Evolutionary conservation across 192 early-diverging fungal species (phyloP).

Genomic region (Mortierella antarctica): DNA sequence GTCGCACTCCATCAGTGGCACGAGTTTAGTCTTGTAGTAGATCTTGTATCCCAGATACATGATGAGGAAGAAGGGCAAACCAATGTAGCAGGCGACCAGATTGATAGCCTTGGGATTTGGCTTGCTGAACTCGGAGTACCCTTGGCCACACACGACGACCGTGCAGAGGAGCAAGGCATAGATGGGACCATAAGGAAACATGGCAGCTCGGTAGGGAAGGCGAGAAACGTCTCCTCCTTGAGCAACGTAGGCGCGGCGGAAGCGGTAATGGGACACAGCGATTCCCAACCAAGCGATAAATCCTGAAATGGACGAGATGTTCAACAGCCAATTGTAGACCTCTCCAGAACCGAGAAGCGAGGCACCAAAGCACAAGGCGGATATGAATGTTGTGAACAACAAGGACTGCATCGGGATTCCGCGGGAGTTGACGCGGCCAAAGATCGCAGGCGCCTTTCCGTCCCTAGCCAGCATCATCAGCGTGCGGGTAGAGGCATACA

Average conservation of each 20-base stretch:
- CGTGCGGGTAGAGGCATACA: conserved; percentile 77
- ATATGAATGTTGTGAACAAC: conserved; percentile 62
- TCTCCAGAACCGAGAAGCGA: conserved; percentile 62
- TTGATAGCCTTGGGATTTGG: conserved; percentile 65
- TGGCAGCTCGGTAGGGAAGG: conserved; percentile 80
- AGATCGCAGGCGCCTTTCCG: conserved; percentile 70
- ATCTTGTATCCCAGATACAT: conserved; percentile 74
- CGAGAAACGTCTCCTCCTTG: conserved; percentile 70
- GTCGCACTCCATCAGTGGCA: conserved; percentile 72
- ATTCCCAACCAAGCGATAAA: conserved; percentile 92
- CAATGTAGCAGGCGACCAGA: conserved; percentile 68
- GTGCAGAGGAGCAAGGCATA: conserved; percentile 74
- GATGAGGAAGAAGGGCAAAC: conserved; percentile 69
- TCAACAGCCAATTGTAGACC: conserved; percentile 77
- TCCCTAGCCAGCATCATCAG: conserved; percentile 70
- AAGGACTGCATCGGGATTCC: conserved; percentile 76
- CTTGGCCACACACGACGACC: conserved; percentile 72
- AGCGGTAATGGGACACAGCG: conserved; percentile 83
- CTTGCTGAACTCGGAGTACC: conserved; percentile 69
- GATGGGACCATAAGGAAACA: conserved; percentile 81
- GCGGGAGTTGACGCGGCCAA: conserved; percentile 55
- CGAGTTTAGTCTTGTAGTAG: conserved; percentile 69
- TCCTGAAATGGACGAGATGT: conserved; percentile 80
- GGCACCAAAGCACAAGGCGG: conserved; percentile 67
- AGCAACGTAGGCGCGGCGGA: conserved; percentile 80